Base-by-base conservation (phyloP, 108 stramenopile species). In the Schizochytrium sp. region DNA sequence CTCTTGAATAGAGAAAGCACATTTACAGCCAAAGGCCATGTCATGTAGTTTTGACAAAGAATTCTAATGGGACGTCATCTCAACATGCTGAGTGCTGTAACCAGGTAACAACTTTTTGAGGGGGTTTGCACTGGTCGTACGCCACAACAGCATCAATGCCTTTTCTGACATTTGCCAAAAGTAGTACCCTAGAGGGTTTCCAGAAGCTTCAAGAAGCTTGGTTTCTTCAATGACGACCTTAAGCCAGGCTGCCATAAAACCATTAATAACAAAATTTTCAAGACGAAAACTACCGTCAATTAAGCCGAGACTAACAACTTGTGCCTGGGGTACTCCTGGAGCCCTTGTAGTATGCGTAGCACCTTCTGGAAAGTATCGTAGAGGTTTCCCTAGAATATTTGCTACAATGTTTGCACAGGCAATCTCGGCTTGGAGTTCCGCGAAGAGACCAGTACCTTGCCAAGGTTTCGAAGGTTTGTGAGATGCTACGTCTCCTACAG, bases 181-280 rank as follows among this genome's bases (percentile, higher is more conserved):
- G 76, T 55, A 55, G 50, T 10, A 17, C 10, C 76, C 76, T 8
- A 40, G n/a, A 5, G 53, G 76, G 76, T 83, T 83, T n/a, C 76
- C 76, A 7, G 76, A n/a, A n/a, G 53, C 50, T 53, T 83, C 50
- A 2, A 83, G 5, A 2, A 83, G 76, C 28, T 83, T 83, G 1
- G 76, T 55, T 40, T 83, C 76, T 42, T 83, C 76, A 12, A 83
- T 83, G 15, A 83, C 76, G 28, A 83, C 76, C 53, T 83, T 83
- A 53, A 83, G 53, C 47, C 47, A 55, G 12, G 76, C 76, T 47
- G 76, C 76, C 38, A 50, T 17, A 28, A 83, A 83, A n/a, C 76
- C 76, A 40, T 83, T 83, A 46, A 83, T 50, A 10, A 83, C 76
- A 7, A 83, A 10, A 3, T 42, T 13, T 53, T 83, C 76, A 0